Evolutionary conservation across 169 alveolate genomes (phyloP), one percentile per base, ranked within the genome.

Genomic region (Plasmodium reichenowi): DNA sequence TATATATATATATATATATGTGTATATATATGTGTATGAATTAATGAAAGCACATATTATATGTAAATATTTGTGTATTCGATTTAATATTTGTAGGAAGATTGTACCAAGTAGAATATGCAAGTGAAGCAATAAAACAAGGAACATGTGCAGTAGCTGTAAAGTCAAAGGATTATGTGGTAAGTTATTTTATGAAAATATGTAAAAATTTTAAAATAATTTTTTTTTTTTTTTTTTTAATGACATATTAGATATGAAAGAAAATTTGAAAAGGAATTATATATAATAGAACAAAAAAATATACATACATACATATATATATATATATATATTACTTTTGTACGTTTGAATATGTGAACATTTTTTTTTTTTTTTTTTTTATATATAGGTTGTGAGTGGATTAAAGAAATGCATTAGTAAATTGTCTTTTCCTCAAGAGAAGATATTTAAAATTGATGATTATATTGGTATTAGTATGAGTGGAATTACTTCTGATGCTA

Each of bases 401-500:
- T 94, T 93, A 48, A 96, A 97, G 93, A 96, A 98, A 80, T 95
- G 95, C 50, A 96, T 97, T 50, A 95, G 98, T 58, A 98, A 98
- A 89, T 94, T 98, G 26, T 98, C 99, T 0, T 96, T 96, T 54
- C 97, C 95, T 88, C 99, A 97, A 75, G 99, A 98, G 89, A 98
- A 98, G 88, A 91, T 98, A 56, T 98, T 97, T 93, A 96, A 97
- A 76, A 96, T 98, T 50, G 99, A 98, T 88, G 98, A 97, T 88
- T 98, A 98, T 74, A 95, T 98, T 70, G 99, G 99, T 24, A 98
- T 98, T 38, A 99, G 99, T 4, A 97, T 98, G 95, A 98, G 99
- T 20, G 99, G 99, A 24, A 94, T 98, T 38, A 98, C 99, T 24
- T 99, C 99, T n/a, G 99, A 98, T 91, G 99, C 99, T 3, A 94